A percentile compares a stretch with the other conserved stretches of the same genome.
phyloP scores from a whole-genome alignment of 2,329 filamentous ascomycete species.

The Pseudogymnoascus sp. region DNA sequence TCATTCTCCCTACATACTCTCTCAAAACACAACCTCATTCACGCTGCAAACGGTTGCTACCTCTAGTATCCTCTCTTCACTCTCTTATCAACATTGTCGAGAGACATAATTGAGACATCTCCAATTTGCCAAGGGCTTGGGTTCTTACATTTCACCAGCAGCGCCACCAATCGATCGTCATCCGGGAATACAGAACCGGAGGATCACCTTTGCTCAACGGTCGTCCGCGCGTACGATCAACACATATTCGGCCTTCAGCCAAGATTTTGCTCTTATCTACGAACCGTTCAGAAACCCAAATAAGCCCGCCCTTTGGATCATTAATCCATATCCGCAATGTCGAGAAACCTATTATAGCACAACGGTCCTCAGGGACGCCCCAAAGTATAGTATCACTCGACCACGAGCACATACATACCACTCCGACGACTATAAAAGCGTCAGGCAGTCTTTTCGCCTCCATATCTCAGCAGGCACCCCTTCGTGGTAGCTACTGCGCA shows the following conservation, averaged over 20 bases:
- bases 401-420: slow-evolving; percentile 10
- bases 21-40: not conserved
- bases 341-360: slow-evolving; percentile 29
- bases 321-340: slow-evolving; percentile 20
- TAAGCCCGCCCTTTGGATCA: not conserved
- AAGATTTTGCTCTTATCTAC: not conserved
- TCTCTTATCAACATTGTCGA: not conserved
- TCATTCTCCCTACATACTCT: not conserved
- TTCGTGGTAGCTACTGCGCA: not conserved
- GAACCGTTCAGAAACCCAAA: not conserved
- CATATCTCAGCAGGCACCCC: not conserved
- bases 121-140: slow-evolving; percentile 6
- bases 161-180: slow-evolving; percentile 3
- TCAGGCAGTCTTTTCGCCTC: slow-evolving; percentile 9
- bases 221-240: not conserved
- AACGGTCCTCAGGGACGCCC: slow-evolving; percentile 39
- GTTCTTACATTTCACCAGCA: not conserved
- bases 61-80: not conserved
- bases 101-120: slow-evolving; percentile 1
- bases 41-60: not conserved
- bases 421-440: not conserved
- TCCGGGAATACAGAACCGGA: not conserved
- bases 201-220: not conserved
- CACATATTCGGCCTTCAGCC: not conserved
- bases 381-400: slow-evolving; percentile 20